A percentile compares a stretch with the other conserved stretches of the same genome.
Conservation (phyloP, 148 eudicot species). For the Beta vulgaris region DNA sequence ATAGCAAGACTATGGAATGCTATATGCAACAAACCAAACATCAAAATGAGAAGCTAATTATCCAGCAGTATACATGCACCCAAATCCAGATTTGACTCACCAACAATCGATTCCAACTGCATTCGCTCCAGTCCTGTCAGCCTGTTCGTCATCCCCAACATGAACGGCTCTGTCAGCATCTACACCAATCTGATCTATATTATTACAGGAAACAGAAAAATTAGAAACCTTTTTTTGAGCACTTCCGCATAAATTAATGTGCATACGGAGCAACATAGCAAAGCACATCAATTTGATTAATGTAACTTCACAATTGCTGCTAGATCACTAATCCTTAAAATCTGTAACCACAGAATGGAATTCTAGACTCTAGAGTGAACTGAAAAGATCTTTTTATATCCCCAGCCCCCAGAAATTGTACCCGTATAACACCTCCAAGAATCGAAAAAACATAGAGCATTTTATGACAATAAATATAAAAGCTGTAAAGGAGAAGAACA, state of each 20-base stretch:
- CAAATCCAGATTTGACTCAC: slow-evolving; percentile 38
- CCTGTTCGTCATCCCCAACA: slow-evolving; percentile 83
- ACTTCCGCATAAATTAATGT: not conserved
- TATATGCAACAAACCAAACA: not conserved
- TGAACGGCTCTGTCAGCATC: slow-evolving; percentile 61
- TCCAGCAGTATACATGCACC: too few relatives aligned
- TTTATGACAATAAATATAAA: too few relatives aligned
- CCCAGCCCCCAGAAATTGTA: not conserved
- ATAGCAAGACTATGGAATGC: too few relatives aligned
- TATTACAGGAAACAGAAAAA: slow-evolving; percentile 3
- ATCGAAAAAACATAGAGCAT: too few relatives aligned
- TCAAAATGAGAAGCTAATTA: not conserved
- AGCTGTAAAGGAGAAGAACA: not conserved
- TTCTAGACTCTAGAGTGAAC: not conserved
- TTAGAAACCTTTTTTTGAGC: not conserved
- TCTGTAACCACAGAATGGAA: not conserved
- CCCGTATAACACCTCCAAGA: not conserved
- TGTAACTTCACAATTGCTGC: not conserved
- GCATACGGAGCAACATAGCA: not conserved
- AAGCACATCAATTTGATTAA: not conserved
- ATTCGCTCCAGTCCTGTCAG: slow-evolving; percentile 86
- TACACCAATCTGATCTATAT: slow-evolving; percentile 56
- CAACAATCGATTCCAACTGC: slow-evolving; percentile 81
- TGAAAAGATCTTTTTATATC: not conserved
- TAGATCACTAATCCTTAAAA: not conserved